A percentile compares a stretch with the other conserved stretches of the same genome.
Evolutionary conservation across 2,329 filamentous ascomycete species (phyloP).

Genomic region (Fusarium sarcochroum): DNA sequence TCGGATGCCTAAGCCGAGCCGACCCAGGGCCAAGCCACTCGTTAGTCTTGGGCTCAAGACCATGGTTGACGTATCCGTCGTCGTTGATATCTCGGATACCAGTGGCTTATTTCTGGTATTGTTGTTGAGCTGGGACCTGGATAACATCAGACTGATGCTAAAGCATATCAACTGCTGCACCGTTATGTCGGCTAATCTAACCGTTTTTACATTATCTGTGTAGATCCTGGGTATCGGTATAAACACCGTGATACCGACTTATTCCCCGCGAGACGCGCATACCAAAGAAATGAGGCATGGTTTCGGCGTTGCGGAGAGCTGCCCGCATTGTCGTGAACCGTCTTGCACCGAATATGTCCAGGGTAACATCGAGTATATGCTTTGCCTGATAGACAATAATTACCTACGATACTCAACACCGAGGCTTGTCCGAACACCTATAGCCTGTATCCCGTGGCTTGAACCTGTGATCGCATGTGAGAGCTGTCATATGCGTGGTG

Average conservation of each 20-base stretch:
- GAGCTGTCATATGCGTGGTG: neutral
- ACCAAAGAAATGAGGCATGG: neutral
- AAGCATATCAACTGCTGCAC: neutral
- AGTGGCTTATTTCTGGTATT: neutral
- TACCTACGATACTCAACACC: slow-evolving; percentile 12
- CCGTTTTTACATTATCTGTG: neutral
- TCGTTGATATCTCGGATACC: slow-evolving; percentile 22
- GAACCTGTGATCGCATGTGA: slow-evolving; percentile 21
- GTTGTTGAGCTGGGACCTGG: slow-evolving; percentile 3
- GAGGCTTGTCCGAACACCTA: slow-evolving; percentile 33
- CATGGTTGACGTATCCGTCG: neutral
- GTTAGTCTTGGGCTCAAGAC: slow-evolving; percentile 3
- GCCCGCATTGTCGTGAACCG: slow-evolving; percentile 1
- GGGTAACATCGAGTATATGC: slow-evolving; percentile 25
- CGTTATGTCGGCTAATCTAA: slow-evolving; percentile 8
- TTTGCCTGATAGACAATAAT: slow-evolving; percentile 8
- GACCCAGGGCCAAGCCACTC: slow-evolving; percentile 12
- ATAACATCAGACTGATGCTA: neutral
- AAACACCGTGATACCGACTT: slow-evolving; percentile 31
- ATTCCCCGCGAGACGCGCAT: slow-evolving; percentile 1
- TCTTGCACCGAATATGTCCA: slow-evolving; percentile 16
- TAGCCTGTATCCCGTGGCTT: slow-evolving; percentile 15
- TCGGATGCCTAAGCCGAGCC: slow-evolving; percentile 24
- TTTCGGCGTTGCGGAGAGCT: slow-evolving; percentile 36
- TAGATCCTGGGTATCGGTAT: slow-evolving; percentile 19